Conservation (phyloP, 2,329 filamentous ascomycete genomes). For the Fusarium burgessii region DNA sequence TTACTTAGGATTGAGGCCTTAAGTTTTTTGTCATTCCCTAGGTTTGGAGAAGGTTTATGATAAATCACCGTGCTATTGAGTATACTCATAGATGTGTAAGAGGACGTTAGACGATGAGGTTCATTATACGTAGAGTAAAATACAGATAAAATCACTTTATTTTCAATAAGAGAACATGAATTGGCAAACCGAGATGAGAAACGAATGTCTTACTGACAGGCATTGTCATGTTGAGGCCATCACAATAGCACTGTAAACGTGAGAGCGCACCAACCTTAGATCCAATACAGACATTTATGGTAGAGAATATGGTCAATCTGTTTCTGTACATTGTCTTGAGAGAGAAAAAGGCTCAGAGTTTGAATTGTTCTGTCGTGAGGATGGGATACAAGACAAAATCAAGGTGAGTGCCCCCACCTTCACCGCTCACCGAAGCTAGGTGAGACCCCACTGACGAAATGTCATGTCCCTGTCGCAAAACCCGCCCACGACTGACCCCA, state of each 20-base stretch:
- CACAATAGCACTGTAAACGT: not conserved
- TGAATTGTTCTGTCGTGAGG: not conserved
- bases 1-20: no score
- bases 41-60: not conserved
- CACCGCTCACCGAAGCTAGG: constrained; percentile 44
- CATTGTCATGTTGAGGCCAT: not conserved
- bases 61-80: not conserved
- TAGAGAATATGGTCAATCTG: not conserved
- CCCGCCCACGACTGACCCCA: constrained; percentile 39
- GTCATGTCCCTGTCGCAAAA: constrained; percentile 46
- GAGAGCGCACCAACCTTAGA: not conserved
- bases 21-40: no score
- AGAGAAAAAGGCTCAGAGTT: not conserved
- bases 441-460: constrained; percentile 50
- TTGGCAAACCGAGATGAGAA: not conserved
- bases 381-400: not conserved
- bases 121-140: not conserved
- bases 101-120: not conserved
- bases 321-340: not conserved
- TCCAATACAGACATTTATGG: not conserved
- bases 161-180: not conserved
- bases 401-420: constrained; percentile 45
- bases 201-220: not conserved
- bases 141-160: not conserved
- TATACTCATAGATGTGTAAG: not conserved